A percentile compares a stretch with the other conserved stretches of the same genome.
These are phyloP conservation scores for Erigeron philadelphicus DNA, from an alignment of 140 eudicot species.

Conservation along the genomic window DNA sequence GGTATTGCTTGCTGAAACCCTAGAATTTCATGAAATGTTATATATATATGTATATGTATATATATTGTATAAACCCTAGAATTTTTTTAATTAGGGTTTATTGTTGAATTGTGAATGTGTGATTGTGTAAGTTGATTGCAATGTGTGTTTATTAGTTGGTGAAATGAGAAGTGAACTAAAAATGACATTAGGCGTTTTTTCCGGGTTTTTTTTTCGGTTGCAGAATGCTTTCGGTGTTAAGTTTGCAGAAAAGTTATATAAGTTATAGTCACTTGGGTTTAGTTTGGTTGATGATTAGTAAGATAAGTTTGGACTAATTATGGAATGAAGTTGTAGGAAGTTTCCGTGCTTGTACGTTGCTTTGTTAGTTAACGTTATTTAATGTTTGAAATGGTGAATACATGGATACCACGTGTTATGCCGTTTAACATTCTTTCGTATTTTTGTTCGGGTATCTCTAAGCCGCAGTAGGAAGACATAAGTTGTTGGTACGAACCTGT, in stretches of 20 bases:
- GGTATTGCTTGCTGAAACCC: constrained; percentile 58
- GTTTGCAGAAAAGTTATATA: constrained; percentile 18
- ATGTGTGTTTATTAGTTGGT: constrained; percentile 22
- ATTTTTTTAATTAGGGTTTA: constrained; percentile 28
- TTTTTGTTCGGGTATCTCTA: constrained; percentile 1
- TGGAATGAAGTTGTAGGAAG: background rate
- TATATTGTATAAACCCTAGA: constrained; percentile 41
- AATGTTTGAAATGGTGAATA: constrained; percentile 21
- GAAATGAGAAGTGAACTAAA: background rate
- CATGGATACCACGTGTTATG: background rate
- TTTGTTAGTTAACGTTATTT: constrained; percentile 8
- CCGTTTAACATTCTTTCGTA: constrained; percentile 15
- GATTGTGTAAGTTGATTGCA: constrained; percentile 36
- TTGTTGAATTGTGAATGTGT: constrained; percentile 22
- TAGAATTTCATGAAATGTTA: constrained; percentile 35
- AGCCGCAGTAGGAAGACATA: constrained; percentile 5
- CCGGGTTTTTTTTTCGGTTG: constrained; percentile 2
- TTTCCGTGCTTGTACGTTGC: constrained; percentile 16
- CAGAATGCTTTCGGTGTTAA: constrained; percentile 16
- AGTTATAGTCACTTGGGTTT: constrained; percentile 3
- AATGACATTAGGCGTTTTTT: constrained; percentile 21
- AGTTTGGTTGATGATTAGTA: constrained; percentile 12
- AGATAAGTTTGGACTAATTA: constrained; percentile 13
- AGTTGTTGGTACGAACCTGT: constrained; percentile 9
- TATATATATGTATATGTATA: background rate